Evolutionary conservation across 148 eudicot genomes (phyloP).

Genomic region (Rhododendron ferrugineum): DNA sequence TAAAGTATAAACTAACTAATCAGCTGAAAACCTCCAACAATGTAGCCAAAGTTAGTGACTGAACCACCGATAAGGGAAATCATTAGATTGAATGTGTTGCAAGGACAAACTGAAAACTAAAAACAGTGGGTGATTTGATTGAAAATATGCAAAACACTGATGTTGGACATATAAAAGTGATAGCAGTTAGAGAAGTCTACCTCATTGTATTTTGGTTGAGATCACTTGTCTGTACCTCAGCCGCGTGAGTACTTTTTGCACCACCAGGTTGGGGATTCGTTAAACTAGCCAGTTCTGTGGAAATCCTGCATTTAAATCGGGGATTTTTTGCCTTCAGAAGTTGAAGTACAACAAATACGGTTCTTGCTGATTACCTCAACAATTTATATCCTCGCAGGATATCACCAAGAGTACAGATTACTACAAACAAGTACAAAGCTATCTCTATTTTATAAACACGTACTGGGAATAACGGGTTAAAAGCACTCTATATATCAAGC

Average conservation of each 20-base stretch:
- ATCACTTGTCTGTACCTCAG: conserved; percentile 26
- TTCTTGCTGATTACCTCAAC: not conserved
- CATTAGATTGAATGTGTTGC: not conserved
- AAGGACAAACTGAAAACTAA: not conserved
- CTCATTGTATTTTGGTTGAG: conserved; percentile 24
- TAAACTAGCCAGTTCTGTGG: conserved; percentile 29
- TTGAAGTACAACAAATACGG: not conserved
- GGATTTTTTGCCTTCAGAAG: not conserved
- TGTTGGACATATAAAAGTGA: not conserved
- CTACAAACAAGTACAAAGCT: not conserved
- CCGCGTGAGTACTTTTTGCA: conserved; percentile 18
- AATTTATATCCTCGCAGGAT: not conserved
- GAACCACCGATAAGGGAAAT: not conserved
- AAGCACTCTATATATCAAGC: not conserved
- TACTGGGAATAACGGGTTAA: not conserved
- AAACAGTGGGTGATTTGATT: not conserved
- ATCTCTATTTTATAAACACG: not conserved
- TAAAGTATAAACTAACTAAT: not conserved
- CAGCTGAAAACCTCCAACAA: not conserved
- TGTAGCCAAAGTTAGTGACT: not conserved
- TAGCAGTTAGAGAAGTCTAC: conserved; percentile 16
- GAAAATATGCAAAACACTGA: not conserved
- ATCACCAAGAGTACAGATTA: not conserved
- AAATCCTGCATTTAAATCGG: conserved; percentile 27
- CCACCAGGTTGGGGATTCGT: conserved; percentile 24